Evolutionary conservation across 208 protist species (phyloP), one percentile per base, ranked within the genome.

Genomic region (Vickermania ingenoplastis): DNA sequence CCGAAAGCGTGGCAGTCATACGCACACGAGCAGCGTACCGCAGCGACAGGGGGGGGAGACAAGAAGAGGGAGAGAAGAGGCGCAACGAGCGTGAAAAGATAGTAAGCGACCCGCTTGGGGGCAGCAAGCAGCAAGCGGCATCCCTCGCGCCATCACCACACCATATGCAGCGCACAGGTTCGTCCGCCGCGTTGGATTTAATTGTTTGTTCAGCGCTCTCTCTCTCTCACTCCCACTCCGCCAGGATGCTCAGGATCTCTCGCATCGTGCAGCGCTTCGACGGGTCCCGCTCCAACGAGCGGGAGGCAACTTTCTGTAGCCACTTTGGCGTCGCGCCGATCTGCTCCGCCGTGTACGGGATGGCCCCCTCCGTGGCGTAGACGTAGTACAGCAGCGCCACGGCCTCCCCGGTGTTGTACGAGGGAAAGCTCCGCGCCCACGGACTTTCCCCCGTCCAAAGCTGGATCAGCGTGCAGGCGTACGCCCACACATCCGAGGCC

Each of bases 401-500:
- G 21, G 71, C 54, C 31, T 82, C 74, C 25, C 62, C 48, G 0
- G 58, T 41, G 0, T 69, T 59, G 30, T 78, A 59, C 28, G 50
- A 21, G 3, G 60, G 57, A 31, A 57, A 55, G 11, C 51, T 57
- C 24, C 41, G 41, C 24, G 69, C 71, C 76, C 76, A 86, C 57
- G 80, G 80, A 13, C 61, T 21, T 31, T 67, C 24, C 21, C 68
- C 65, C 2, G 73, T 65, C 73, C 76, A 82, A 31, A 86, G 64
- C 36, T 82, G 67, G 61, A 79, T 11, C 57, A 86, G 61, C 53
- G 74, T 83, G 58, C 80, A 86, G 17, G 69, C 80, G 57, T 76
- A 83, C 7, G 80, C 75, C 80, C 80, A 86, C 30, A 81, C 76
- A 62, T 86, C 80, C 5, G 80, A 86, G 64, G 79, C 79, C 57